phyloP scores from a whole-genome alignment of 805 yeast genomes.

The Wickerhamomyces kurtzmanii region DNA sequence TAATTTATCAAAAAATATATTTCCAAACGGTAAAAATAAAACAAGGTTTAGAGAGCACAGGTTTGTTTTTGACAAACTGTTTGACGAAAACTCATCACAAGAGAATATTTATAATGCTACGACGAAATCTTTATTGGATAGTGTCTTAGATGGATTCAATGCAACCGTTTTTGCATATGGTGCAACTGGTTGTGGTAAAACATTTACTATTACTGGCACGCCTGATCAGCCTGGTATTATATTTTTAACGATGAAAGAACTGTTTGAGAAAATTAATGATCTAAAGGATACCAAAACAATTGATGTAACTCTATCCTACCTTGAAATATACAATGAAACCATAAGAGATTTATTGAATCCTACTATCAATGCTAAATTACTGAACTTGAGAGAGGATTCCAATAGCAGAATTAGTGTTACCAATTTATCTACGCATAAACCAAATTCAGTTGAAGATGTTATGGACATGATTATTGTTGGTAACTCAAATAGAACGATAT shows the following conservation, averaged over 20 bases:
- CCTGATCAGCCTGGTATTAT: constrained; percentile 71
- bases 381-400: constrained; percentile 65
- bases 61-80: constrained; percentile 74
- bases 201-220: constrained; percentile 80
- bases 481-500: constrained; percentile 66
- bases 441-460: constrained; percentile 56
- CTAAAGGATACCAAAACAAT: constrained; percentile 42
- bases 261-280: constrained; percentile 53
- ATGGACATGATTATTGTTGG: constrained; percentile 72
- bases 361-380: constrained; percentile 29
- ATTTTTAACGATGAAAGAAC: constrained; percentile 66
- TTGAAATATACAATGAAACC: constrained; percentile 89
- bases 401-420: constrained; percentile 59
- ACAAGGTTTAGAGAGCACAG: constrained; percentile 60
- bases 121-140: constrained; percentile 61
- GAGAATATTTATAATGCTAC: constrained; percentile 57
- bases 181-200: constrained; percentile 97
- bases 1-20: constrained; percentile 19
- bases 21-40: constrained; percentile 25
- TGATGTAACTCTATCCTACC: constrained; percentile 58
- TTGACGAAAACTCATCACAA: constrained; percentile 59
- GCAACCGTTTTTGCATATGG: constrained; percentile 95
- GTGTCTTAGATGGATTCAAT: constrained; percentile 76
- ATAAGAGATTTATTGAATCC: constrained; percentile 73
- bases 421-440: constrained; percentile 55